Conservation (phyloP, 352 stramenopile species). For the Pythium chondricola region DNA sequence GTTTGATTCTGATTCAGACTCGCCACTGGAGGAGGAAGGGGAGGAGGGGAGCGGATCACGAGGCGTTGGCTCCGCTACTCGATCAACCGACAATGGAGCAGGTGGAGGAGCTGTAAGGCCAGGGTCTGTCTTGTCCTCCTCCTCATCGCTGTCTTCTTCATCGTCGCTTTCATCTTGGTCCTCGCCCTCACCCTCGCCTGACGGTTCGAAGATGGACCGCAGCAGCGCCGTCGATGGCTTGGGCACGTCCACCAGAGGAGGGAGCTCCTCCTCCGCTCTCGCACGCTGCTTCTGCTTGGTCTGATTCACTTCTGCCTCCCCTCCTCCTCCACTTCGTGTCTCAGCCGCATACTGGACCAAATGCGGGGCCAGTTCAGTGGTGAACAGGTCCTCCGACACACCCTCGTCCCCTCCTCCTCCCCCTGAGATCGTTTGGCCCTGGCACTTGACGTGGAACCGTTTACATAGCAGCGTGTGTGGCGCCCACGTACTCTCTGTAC, state of each 20-base stretch:
- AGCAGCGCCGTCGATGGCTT: slow-evolving; percentile 48
- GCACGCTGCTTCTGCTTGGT: neutral
- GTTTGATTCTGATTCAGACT: neutral
- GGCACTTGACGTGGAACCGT: slow-evolving; percentile 71
- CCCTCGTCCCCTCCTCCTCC: slow-evolving; percentile 20
- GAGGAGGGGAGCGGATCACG: no score
- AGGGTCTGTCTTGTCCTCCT: no score
- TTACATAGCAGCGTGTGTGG: slow-evolving; percentile 74
- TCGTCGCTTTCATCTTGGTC: slow-evolving; percentile 33
- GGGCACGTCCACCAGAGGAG: slow-evolving; percentile 29
- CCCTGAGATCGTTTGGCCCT: slow-evolving; percentile 24
- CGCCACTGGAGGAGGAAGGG: neutral
- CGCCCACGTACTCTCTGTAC: slow-evolving; percentile 51
- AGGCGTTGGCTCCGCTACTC: no score
- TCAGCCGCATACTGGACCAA: slow-evolving; percentile 53
- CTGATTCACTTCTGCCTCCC: neutral
- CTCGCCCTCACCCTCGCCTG: slow-evolving; percentile 43
- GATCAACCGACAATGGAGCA: no score
- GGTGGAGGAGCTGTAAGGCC: no score
- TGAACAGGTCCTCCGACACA: slow-evolving; percentile 45
- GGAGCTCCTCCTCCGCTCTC: slow-evolving; percentile 20
- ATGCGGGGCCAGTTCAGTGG: slow-evolving; percentile 65
- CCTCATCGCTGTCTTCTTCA: slow-evolving; percentile 16
- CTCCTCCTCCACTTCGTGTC: neutral
- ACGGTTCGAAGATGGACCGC: slow-evolving; percentile 80